Base-by-base conservation (phyloP, 192 early-diverging fungal species). In the Backusella tarrabulga region DNA sequence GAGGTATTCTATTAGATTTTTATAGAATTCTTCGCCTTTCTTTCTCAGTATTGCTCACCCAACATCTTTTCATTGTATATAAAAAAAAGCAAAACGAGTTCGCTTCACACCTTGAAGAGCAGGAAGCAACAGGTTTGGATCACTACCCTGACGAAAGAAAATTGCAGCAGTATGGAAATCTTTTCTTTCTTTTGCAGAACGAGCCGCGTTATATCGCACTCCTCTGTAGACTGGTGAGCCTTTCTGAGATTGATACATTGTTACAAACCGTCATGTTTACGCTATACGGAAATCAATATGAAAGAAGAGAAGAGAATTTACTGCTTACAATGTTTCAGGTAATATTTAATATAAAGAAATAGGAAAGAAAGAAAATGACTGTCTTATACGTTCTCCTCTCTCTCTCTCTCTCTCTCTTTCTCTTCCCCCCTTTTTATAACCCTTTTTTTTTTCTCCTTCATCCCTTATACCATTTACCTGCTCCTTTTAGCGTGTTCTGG, bases 211-310 rank as follows among this genome's bases (percentile, higher is more conserved):
- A 97, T 77, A 94, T 98, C 71, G 95, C 96, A 11, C 87, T 87
- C 44, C 86, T 98, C 66, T 90, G 93, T 34, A 90, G 94, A 32
- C 76, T 94, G 69, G 94, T 96, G 38, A 93, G 90, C 26, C 86
- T 97, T 41, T 86, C 91, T 67, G 95, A 98, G 81, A 96, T 98
- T 69, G 96, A 98, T 75, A 92, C 93, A 0, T 87, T 97, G 52
- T 83, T 98, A 68, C 95, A 97, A 78, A 96, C 93, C 0, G 94
- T 97, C 77, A 97, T 98, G 95, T 97, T 97, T 74, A 96, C 96
- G 1, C 79, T 98, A 67, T 98, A 94, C 72, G 95, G 95, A 56
- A 97, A 97, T 83, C 96, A 97, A 84, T 97, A 95, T 84, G 96
- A 98, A 80, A 91, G 92, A 52, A 91, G 95, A 68, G 96, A 98